A percentile compares a stretch with the other conserved stretches of the same genome.
phyloP scores from a whole-genome alignment of 2,329 filamentous ascomycete species.

The Talaromyces sp. region DNA sequence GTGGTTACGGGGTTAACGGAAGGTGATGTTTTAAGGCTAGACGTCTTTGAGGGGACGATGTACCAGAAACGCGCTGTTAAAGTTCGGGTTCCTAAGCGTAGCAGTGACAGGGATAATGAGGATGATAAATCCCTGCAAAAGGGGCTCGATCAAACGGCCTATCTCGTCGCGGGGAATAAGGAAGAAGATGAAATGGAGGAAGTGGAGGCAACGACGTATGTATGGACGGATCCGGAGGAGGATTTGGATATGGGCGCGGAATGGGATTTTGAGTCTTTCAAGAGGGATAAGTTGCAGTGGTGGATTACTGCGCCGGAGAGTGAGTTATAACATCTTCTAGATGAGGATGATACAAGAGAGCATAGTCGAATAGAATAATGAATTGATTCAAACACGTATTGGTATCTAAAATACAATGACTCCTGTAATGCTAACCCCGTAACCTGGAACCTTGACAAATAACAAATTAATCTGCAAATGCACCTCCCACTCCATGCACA shows the following conservation, averaged over 20 bases:
- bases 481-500: conserved; percentile 7
- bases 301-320: conserved; percentile 55
- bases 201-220: conserved; percentile 62
- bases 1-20: conserved; percentile 76
- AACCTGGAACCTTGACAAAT: neutral
- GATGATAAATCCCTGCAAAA: conserved; percentile 38
- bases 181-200: conserved; percentile 26
- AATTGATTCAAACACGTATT: conserved; percentile 9
- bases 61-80: conserved; percentile 59
- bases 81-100: conserved; percentile 38
- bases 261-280: conserved; percentile 88
- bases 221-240: conserved; percentile 54
- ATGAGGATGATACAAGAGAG: neutral
- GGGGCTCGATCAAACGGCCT: conserved; percentile 52
- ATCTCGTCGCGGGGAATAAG: conserved; percentile 45
- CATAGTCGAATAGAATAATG: neutral
- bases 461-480: neutral
- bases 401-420: conserved; percentile 19
- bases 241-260: conserved; percentile 65
- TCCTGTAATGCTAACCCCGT: conserved; percentile 12
- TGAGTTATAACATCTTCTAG: conserved; percentile 37
- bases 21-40: conserved; percentile 71
- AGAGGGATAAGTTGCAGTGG: conserved; percentile 66
- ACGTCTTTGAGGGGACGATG: conserved; percentile 77
- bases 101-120: conserved; percentile 28